Conservation (phyloP, 164 flowering plant species). For the Vitis labrusca region DNA sequence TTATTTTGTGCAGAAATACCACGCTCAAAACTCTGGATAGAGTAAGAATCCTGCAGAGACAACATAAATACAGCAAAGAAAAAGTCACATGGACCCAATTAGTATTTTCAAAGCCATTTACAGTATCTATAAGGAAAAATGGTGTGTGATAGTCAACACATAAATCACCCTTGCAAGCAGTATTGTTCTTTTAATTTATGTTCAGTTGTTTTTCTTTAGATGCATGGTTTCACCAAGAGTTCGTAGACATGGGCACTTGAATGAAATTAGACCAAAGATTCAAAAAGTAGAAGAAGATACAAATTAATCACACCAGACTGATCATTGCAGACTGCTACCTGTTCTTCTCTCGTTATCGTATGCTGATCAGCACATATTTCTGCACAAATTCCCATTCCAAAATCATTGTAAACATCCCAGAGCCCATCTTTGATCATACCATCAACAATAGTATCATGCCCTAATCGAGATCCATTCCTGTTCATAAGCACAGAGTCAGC, state of each 20-base stretch:
- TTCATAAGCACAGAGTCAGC: background rate
- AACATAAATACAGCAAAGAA: background rate
- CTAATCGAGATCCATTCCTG: constrained; percentile 75
- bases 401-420: constrained; percentile 78
- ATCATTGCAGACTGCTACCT: constrained; percentile 33
- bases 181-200: no score
- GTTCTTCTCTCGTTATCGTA: constrained; percentile 63
- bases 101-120: no score
- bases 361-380: constrained; percentile 66
- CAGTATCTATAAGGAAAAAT: background rate
- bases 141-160: background rate
- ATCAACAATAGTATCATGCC: constrained; percentile 75
- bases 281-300: no score
- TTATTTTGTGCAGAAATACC: constrained; percentile 53
- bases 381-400: constrained; percentile 73
- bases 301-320: background rate
- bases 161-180: no score
- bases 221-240: no score
- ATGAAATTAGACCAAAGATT: no score
- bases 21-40: constrained; percentile 58
- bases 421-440: constrained; percentile 83
- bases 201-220: no score
- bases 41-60: constrained; percentile 46
- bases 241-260: no score
- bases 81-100: background rate